Evolutionary conservation across 164 flowering plant species (phyloP).

Genomic region (Platanus orientalis): DNA sequence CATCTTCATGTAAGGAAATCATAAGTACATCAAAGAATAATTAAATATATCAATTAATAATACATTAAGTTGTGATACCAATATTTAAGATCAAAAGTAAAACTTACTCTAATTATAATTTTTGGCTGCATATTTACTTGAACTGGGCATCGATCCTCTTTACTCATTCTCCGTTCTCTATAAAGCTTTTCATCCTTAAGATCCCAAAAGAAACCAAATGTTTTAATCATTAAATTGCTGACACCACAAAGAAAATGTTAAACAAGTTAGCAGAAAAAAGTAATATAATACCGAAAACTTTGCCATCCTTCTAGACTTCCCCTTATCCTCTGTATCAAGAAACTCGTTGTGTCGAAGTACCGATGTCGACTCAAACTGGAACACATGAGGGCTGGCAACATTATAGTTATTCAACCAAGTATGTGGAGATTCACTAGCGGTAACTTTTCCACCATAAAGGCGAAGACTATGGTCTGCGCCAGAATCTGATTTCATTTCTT

Average conservation of each 20-base stretch:
- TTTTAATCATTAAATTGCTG: not conserved
- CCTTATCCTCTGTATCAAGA: slow-evolving; percentile 31
- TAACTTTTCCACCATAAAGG: slow-evolving; percentile 1
- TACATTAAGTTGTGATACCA: not conserved
- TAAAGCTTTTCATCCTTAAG: slow-evolving; percentile 29
- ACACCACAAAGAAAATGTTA: not conserved
- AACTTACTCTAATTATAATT: slow-evolving; percentile 37
- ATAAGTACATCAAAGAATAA: slow-evolving; percentile 2
- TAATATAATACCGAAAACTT: slow-evolving; percentile 29
- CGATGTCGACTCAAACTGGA: slow-evolving; percentile 19
- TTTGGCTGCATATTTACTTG: slow-evolving; percentile 23
- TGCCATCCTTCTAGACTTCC: slow-evolving; percentile 18
- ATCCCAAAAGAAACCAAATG: slow-evolving; percentile 6
- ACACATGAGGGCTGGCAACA: slow-evolving; percentile 14
- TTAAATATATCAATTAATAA: slow-evolving; percentile 1
- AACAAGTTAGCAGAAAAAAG: no score
- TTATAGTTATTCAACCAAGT: slow-evolving; percentile 22
- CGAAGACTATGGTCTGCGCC: not conserved
- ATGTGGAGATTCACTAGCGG: slow-evolving; percentile 15
- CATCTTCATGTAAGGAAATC: slow-evolving; percentile 25
- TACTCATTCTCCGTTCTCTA: slow-evolving; percentile 27
- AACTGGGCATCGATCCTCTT: slow-evolving; percentile 18
- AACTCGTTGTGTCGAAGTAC: slow-evolving; percentile 12
- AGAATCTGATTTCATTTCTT: not conserved
- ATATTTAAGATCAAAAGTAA: slow-evolving; percentile 1